Conservation (phyloP, 495 filamentous ascomycete genomes). For the Thermothielavioides terrestris region DNA sequence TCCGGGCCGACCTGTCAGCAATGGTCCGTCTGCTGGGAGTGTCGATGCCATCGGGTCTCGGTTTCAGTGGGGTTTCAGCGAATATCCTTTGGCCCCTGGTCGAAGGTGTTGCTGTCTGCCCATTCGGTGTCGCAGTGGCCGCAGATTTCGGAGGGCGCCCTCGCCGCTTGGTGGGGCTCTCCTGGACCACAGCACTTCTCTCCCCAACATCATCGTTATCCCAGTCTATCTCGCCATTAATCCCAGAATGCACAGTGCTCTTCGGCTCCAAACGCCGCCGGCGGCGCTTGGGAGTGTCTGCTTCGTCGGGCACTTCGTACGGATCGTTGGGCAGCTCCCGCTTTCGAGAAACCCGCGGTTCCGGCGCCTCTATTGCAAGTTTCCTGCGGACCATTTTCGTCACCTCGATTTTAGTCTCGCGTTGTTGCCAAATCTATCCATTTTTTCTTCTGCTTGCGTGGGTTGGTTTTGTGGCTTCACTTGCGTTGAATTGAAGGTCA, state of each 20-base stretch:
- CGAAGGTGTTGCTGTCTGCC: constrained; percentile 24
- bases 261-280: constrained; percentile 4
- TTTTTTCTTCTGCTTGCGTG: not conserved
- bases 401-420: not conserved
- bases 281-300: constrained; percentile 16
- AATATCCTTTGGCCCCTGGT: constrained; percentile 19
- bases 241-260: not conserved
- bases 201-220: not conserved
- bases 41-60: constrained; percentile 21
- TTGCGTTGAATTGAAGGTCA: constrained; percentile 6
- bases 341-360: constrained; percentile 10
- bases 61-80: constrained; percentile 30
- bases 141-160: constrained; percentile 20
- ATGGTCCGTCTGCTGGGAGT: constrained; percentile 54
- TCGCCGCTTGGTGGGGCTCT: constrained; percentile 16
- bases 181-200: not conserved
- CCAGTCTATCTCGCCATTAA: not conserved
- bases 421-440: not conserved
- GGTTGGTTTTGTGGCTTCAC: not conserved
- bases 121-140: constrained; percentile 10
- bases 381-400: constrained; percentile 19
- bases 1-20: constrained; percentile 74
- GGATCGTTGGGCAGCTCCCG: constrained; percentile 16
- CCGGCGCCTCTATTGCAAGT: constrained; percentile 6
- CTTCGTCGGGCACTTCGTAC: constrained; percentile 26